Conservation (phyloP, 2,329 filamentous ascomycete species). For the Akanthomyces dipterigenus region DNA sequence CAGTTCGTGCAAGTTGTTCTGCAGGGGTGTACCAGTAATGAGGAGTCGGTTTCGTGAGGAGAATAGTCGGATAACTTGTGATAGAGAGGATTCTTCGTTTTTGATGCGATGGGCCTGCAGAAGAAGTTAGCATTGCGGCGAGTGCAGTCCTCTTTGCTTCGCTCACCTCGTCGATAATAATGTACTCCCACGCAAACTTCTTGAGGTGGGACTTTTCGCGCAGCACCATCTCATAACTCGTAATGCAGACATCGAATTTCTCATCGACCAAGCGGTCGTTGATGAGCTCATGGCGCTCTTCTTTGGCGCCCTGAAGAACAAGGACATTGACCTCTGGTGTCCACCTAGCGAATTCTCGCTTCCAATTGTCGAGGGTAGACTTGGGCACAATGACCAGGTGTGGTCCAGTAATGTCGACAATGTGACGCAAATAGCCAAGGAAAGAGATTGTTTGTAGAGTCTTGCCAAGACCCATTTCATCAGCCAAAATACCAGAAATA, state of each 20-base stretch:
- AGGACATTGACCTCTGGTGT: constrained; percentile 93
- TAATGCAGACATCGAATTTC: constrained; percentile 96
- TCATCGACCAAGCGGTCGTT: constrained; percentile 87
- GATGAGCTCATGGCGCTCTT: constrained; percentile 82
- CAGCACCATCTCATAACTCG: constrained; percentile 98
- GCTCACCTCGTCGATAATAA: constrained; percentile 81
- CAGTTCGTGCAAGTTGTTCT: constrained; percentile 96
- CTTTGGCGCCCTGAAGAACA: constrained; percentile 90
- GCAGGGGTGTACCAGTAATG: constrained; percentile 92
- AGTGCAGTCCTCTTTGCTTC: background rate
- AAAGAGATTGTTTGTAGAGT: constrained; percentile 97
- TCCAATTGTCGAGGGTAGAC: constrained; percentile 97
- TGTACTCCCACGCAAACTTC: constrained; percentile 99
- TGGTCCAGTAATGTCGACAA: constrained; percentile 82
- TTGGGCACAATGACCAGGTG: constrained; percentile 92
- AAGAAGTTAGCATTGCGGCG: background rate
- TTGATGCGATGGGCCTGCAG: constrained; percentile 82
- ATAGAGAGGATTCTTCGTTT: constrained; percentile 95
- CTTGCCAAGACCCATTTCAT: constrained; percentile 98
- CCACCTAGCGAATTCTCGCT: constrained; percentile 88
- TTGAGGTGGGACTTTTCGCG: constrained; percentile 90
- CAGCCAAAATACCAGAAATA: constrained; percentile 94
- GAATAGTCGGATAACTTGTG: constrained; percentile 94
- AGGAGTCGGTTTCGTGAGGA: constrained; percentile 90
- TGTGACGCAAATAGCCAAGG: constrained; percentile 85